Base-by-base conservation (phyloP, 257 asterid genomes). In the Gynochthodes officinalis region DNA sequence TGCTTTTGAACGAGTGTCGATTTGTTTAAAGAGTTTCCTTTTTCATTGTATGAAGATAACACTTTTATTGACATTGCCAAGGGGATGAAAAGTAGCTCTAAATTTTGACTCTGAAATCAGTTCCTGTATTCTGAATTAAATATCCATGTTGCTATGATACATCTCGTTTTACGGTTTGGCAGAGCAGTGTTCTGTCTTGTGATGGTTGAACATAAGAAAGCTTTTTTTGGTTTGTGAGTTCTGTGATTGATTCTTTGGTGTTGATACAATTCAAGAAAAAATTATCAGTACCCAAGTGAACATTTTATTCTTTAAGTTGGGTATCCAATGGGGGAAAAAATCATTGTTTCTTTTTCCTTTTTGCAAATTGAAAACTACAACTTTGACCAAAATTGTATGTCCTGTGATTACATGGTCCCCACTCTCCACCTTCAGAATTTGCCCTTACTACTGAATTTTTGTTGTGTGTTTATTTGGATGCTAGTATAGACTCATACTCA, bases 251-350 rank as follows among this genome's bases (percentile, higher is more conserved):
- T 40, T 59, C 33, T 60, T 72, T 10, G 46, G 57, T 52, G 27
- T 3, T 70, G 25, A 42, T 66, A n/a, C 37, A 66, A 21, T 64
- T 42, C 48, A 74, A 68, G 75, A 61, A 64, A 33, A 32, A 46
- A 74, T 79, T 33, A 60, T 72, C 62, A 4, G 40, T 37, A 49
- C 40, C 54, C 61, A 40, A 52, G 30, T 39, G 30, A 25, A 16
- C 32, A 23, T 49, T 59, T 46, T 71, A 4, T 72, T 68, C 46
- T 73, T 66, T 48, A 39, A 32, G 61, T 16, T 69, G 32, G 69
- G 74, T 40, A 77, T 72, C 74, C 73, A 35, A 65, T 67, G 78
- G 35, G 19, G 13, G 55, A 73, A 69, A 39, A 46, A 42, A 19
- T 33, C 70, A 60, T 58, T 46, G 25, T 60, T 40, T 52, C 10